Conservation (phyloP, 2,329 filamentous ascomycete genomes). For the Rhynchosporium agropyri region DNA sequence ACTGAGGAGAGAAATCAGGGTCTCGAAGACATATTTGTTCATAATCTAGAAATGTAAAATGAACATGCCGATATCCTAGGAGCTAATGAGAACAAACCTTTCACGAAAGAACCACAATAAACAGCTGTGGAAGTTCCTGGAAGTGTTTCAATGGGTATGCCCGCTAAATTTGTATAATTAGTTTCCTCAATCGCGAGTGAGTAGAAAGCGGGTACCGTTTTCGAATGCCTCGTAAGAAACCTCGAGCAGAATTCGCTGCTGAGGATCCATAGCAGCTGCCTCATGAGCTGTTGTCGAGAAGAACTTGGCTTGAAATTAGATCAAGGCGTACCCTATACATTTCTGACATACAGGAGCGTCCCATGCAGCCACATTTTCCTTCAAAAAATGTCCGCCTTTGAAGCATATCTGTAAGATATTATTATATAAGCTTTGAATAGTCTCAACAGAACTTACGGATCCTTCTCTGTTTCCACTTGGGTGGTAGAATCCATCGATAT, state of each 20-base stretch:
- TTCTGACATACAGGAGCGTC: slow-evolving; percentile 24
- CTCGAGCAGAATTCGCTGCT: slow-evolving; percentile 56
- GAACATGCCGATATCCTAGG: too few relatives aligned
- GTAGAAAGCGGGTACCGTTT: slow-evolving; percentile 14
- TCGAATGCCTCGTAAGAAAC: slow-evolving; percentile 22
- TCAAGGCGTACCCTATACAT: not conserved
- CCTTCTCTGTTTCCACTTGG: slow-evolving; percentile 20
- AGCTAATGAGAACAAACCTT: slow-evolving; percentile 13
- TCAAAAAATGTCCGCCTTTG: slow-evolving; percentile 25
- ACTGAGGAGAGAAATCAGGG: slow-evolving; percentile 22
- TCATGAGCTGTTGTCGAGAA: slow-evolving; percentile 29
- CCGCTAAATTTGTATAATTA: slow-evolving; percentile 18
- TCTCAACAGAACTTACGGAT: slow-evolving; percentile 7
- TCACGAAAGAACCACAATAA: slow-evolving; percentile 27
- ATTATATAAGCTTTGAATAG: not conserved
- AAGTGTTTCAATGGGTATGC: slow-evolving; percentile 25
- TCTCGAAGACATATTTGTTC: slow-evolving; percentile 24
- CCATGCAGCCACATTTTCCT: slow-evolving; percentile 24
- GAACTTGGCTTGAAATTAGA: slow-evolving; percentile 18
- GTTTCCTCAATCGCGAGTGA: not conserved
- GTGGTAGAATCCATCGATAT: slow-evolving; percentile 20
- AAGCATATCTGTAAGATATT: slow-evolving; percentile 19
- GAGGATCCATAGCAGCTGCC: slow-evolving; percentile 46
- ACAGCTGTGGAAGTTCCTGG: slow-evolving; percentile 23
- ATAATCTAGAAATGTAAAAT: slow-evolving; percentile 15